Evolutionary conservation across 1,139 yeast species (phyloP).

Genomic region (Arxiozyma slooffiae): DNA sequence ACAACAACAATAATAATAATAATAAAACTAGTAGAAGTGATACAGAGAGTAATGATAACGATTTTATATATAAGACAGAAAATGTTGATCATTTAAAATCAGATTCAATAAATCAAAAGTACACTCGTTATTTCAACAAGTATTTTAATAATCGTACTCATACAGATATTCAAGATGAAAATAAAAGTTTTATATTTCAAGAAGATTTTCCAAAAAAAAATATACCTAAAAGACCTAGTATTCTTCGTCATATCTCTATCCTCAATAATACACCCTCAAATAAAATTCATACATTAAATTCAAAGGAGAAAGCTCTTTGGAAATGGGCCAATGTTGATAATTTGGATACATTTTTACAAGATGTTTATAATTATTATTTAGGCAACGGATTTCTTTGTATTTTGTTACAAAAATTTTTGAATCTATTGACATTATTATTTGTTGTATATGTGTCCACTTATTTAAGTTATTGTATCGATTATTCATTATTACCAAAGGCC

Average conservation of each 20-base stretch:
- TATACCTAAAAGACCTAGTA: constrained; percentile 19
- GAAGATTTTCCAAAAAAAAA: constrained; percentile 7
- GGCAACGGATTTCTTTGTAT: constrained; percentile 82
- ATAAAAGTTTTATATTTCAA: constrained; percentile 8
- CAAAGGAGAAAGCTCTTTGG: constrained; percentile 81
- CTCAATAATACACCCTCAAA: constrained; percentile 25
- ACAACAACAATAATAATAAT: not conserved
- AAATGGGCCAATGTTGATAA: constrained; percentile 94
- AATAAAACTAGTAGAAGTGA: not conserved
- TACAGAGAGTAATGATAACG: not conserved
- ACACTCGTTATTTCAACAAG: not conserved
- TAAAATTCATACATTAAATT: constrained; percentile 32
- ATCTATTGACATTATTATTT: constrained; percentile 63
- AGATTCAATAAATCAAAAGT: not conserved
- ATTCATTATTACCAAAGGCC: constrained; percentile 37
- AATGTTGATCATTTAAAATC: not conserved
- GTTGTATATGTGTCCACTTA: constrained; percentile 71
- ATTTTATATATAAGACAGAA: too few species aligned
- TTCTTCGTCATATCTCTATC: constrained; percentile 22
- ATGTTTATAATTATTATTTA: constrained; percentile 72
- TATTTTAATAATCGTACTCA: not conserved
- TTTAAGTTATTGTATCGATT: constrained; percentile 76
- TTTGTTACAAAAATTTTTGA: constrained; percentile 51
- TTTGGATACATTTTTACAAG: constrained; percentile 73
- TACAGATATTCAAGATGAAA: not conserved